Evolutionary conservation across 768 basidiomycete species (phyloP), one percentile per base, ranked within the genome.

Genomic region (Boletus coccyginus): DNA sequence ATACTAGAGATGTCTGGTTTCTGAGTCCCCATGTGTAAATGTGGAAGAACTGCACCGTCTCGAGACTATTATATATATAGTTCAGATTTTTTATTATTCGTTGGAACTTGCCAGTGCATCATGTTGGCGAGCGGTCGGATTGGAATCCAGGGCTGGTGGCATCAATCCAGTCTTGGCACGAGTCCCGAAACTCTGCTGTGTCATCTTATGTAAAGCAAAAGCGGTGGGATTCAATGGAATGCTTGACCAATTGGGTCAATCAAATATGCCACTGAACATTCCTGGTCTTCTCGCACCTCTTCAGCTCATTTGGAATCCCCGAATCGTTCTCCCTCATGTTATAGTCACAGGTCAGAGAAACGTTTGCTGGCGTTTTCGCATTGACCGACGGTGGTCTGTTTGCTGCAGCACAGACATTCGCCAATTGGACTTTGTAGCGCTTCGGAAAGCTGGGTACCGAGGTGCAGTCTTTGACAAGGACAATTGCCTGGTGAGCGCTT

Each of bases 391-490:
- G 54, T 47, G 12, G 47, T 32, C n/a, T 46, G 52, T 57, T 65
- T 24, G 56, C 45, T 58, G 60, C 75, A 87, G 86, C 68, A 79
- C 57, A 90, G 92, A 92, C 68, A 92, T 95, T 64, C 89, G 91
- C 78, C 80, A 87, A 61, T 78, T 95, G 64, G 84, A 95, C 71
- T 94, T 92, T 77, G 62, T 62, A 10, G 84, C 84, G 38, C 76
- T 98, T 39, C 81, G 81, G 54, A 77, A 78, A 54, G 83, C 86
- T 9, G 94, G 95, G 6, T 94, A 92, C 68, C 82, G 85, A 45
- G 94, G 90, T n/a, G 91, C 88, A 4, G 85, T 99, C 2, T 89
- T 98, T 62, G 96, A 98, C 80, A 98, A 98, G 74, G 96, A 99
- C 68, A 98, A 99, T 64, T 98, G 96, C 67, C 74, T 98, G 61